Percentiles rank a stretch among this genome's conserved stretches.
Conservation (phyloP, 2,329 filamentous ascomycete genomes). For the Dactylellina cionopaga region DNA sequence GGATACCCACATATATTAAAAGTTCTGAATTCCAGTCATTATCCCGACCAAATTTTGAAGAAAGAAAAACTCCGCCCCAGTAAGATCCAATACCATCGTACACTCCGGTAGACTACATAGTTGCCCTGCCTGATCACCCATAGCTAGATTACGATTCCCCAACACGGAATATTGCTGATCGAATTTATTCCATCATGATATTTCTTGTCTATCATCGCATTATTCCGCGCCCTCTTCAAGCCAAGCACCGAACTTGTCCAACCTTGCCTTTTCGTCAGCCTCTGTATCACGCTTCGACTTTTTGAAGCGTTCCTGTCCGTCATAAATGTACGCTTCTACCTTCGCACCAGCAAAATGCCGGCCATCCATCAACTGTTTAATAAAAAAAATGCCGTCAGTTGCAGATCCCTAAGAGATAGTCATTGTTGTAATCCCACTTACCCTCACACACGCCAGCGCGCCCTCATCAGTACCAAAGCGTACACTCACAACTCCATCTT, state of each 20-base stretch:
- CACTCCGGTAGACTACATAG: conserved; percentile 12
- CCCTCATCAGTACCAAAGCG: conserved; percentile 78
- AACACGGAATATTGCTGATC: no score
- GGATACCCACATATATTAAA: conserved; percentile 30
- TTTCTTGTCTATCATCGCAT: not conserved
- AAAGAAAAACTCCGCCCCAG: no score
- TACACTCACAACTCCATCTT: conserved; percentile 84
- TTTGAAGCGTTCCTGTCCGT: conserved; percentile 77
- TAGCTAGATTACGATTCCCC: no score
- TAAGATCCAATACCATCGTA: no score
- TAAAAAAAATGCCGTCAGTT: conserved; percentile 8
- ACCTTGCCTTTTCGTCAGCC: conserved; percentile 62
- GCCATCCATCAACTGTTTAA: conserved; percentile 74
- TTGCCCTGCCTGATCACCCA: not conserved
- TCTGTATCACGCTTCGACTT: conserved; percentile 66
- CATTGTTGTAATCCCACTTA: conserved; percentile 32
- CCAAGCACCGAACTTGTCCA: conserved; percentile 58
- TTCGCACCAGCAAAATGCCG: conserved; percentile 78
- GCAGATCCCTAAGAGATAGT: no score
- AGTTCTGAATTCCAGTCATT: not conserved
- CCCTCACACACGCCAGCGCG: conserved; percentile 74
- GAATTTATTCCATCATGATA: not conserved
- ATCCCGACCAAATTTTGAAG: no score
- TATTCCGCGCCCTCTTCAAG: conserved; percentile 53
- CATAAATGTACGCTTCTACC: conserved; percentile 76